phyloP scores from a whole-genome alignment of 495 filamentous ascomycete genomes.

The Aspergillus olivimuriae region DNA sequence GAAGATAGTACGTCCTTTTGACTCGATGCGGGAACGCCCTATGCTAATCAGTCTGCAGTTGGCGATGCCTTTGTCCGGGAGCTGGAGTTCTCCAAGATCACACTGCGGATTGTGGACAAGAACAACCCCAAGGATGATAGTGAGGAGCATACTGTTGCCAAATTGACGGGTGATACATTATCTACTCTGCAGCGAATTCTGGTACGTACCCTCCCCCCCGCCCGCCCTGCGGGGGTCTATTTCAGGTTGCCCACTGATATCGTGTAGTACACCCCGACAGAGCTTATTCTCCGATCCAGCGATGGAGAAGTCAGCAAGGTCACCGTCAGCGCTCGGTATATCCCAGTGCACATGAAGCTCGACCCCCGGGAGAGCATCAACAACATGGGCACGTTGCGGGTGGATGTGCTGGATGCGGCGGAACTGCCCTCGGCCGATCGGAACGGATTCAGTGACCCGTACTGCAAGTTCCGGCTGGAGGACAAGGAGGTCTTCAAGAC shows the following conservation, averaged over 20 bases:
- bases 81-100: constrained; percentile 89
- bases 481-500: constrained; percentile 87
- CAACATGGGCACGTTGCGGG: constrained; percentile 90
- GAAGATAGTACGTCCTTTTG: constrained; percentile 58
- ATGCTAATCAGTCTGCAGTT: constrained; percentile 36
- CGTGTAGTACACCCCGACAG: constrained; percentile 75
- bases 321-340: constrained; percentile 86
- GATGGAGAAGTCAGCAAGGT: constrained; percentile 73
- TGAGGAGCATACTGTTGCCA: constrained; percentile 68
- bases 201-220: constrained; percentile 66
- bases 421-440: constrained; percentile 88
- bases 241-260: no score
- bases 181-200: constrained; percentile 81
- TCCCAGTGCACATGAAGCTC: constrained; percentile 87
- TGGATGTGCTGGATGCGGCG: constrained; percentile 82
- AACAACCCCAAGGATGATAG: constrained; percentile 66
- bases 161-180: constrained; percentile 76
- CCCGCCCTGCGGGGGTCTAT: no score
- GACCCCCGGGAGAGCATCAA: constrained; percentile 95
- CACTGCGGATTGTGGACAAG: constrained; percentile 73
- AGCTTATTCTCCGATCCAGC: constrained; percentile 66
- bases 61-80: constrained; percentile 96
- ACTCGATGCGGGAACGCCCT: background rate
- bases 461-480: constrained; percentile 87
- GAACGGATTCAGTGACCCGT: constrained; percentile 95